Base-by-base conservation (phyloP, 2,329 filamentous ascomycete species). In the Berkeleyomyces basicola region DNA sequence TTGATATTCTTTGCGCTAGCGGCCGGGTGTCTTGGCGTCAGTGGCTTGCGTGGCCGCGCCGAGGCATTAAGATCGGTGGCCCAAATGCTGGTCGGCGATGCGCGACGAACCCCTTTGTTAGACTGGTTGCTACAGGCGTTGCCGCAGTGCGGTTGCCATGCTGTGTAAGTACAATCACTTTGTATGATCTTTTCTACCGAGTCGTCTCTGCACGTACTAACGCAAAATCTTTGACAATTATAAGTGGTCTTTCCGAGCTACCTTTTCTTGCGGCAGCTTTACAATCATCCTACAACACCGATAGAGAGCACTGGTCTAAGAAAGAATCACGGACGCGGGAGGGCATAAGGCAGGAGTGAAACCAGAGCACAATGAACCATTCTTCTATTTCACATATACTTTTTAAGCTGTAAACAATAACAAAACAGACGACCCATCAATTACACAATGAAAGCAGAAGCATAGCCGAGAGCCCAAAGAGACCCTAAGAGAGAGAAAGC, bases 91-190 rank as follows among this genome's bases (percentile, higher is more conserved):
- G 43, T 61, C n/a, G 58, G 58, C 37, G 23, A 36, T 9, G 44
- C 5, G 58, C 47, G 2, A 4, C 31, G 4, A 60, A 58, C 31
- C 37, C 57, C 10, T 40, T 65, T n/a, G n/a, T 36, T 43, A 70
- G 69, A 14, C 68, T 83, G 10, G 64, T 79, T 60, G 79, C 77
- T 68, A 75, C 80, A 59, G 77, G 76, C 53, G 74, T 70, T 11
- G 73, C 79, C 40, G 79, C 79, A n/a, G 70, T 79, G 65, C 78
- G 31, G 80, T 85, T 69, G 70, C 80, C 40, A 67, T 79, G 68
- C 80, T 11, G 75, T 87, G 86, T 88, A 76, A 77, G 85, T 82
- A 61, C 62, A n/a, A 62, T 23, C 23, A 23, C 23, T 23, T 23
- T 23, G 23, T 23, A 23, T 23, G 23, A 23, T 66, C 59, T 37